A percentile compares a stretch with the other conserved stretches of the same genome.
These are phyloP conservation scores for Hylodesmum podocarpum DNA, from an alignment of 306 rosid genomes.

Conservation along the genomic window DNA sequence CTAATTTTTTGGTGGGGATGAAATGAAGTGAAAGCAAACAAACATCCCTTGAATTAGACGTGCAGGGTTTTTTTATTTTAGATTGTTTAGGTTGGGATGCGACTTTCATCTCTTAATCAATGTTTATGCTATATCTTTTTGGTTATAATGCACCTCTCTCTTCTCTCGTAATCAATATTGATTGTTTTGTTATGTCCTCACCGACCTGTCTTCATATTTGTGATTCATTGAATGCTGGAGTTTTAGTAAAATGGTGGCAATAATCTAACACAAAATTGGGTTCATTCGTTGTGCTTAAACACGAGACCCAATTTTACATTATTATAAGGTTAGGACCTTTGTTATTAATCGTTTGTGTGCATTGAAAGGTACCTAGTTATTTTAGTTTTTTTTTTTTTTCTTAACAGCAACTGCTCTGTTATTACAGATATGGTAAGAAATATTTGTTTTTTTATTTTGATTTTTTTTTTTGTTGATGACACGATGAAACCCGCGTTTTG, in stretches of 20 bases:
- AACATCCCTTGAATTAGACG: constrained; percentile 22
- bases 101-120: constrained; percentile 15
- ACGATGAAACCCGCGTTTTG: no score
- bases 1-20: neutral
- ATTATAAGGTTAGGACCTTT: neutral
- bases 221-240: neutral
- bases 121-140: neutral
- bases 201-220: neutral
- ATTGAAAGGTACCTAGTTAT: neutral
- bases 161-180: neutral
- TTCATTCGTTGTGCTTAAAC: neutral
- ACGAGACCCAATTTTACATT: neutral
- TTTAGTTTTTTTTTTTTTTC: no score
- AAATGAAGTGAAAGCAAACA: constrained; percentile 27
- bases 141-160: neutral
- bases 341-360: neutral
- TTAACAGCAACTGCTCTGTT: neutral
- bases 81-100: constrained; percentile 16
- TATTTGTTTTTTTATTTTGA: no score
- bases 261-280: neutral
- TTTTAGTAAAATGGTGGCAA: neutral
- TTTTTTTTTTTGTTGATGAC: no score
- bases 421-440: neutral
- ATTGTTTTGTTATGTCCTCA: neutral
- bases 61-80: neutral